Evolutionary conservation across 305 asterid species (phyloP), one percentile per base, ranked within the genome.

Genomic region (Fraxinus ornus): DNA sequence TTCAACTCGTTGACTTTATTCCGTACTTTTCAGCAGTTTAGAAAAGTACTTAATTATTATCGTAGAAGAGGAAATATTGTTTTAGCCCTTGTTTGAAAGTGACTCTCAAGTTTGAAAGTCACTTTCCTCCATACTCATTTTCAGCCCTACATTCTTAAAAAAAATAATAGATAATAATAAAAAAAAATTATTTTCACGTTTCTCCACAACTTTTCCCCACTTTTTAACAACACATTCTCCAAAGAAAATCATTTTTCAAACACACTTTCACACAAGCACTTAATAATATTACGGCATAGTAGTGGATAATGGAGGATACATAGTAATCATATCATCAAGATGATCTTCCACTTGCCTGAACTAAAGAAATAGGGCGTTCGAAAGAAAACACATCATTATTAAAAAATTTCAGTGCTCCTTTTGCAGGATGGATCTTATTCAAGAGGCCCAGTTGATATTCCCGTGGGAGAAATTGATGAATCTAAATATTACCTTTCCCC

Each of bases 391-490:
- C 62, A 19, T 35, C 71, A 78, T 71, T 80, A 78, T 80, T 74
- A 82, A 75, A 79, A 74, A 24, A 17, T 41, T 85, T 68, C 32
- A 28, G 37, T 77, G 75, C 70, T 82, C 77, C 82, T 82, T 86
- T 85, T 90, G 83, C 95, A 96, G 99, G 99, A 96, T 90, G 98
- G 99, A 78, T 96, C 99, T 82, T 96, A 93, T 85, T 94, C 99
- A n/a, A 94, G 99, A 87, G 99, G 99, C 76, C 98, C 98, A 4
- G 89, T 91, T 87, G 95, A 91, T 79, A 94, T 94, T 76, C 98
- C 94, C 4, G 85, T 96, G 78, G 92, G 95, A 81, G 99, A 87
- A 82, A 7, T 44, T 57, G 93, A 92, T 7, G 95, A 91, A 39
- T 90, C 98, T 19, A 87, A 86, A 6, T 93, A 94, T 87, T 94